Base-by-base conservation (phyloP, 2,329 filamentous ascomycete genomes). In the Venturia pyrina region DNA sequence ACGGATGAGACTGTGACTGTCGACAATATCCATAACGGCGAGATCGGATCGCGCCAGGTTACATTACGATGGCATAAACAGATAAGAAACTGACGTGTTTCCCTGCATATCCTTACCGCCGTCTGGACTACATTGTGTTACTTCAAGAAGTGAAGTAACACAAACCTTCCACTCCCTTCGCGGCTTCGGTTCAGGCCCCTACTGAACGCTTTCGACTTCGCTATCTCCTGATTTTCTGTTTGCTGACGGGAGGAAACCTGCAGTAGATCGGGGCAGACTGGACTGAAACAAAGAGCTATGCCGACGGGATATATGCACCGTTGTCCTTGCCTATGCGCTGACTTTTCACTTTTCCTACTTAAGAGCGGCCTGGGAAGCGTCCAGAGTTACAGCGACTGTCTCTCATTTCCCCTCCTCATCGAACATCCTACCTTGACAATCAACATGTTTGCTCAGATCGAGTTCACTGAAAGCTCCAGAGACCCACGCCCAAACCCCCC, bases 141-240 rank as follows among this genome's bases (percentile, higher is more conserved):
- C 53, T 37, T 53, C 15, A n/a, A n/a, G n/a, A n/a, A n/a, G 3
- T 21, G 28, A 59, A 59, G 53, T 59, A 59, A 19, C 53, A 37
- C 53, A 59, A 37, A 34, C 24, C 11, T 57, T 57, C 28, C 34
- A 19, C 50, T 57, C 17, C 53, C 32, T 59, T 37, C 28, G 53
- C 53, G 53, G 53, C 13, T 59, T 59, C 53, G 53, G 32, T n/a
- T 40, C 28, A 37, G 24, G 19, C 32, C 53, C 28, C 28, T 40
- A 59, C 53, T 59, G 53, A 59, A 59, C 53, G 32, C 28, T 17
- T 37, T 37, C 53, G 28, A 37, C 28, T 37, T 37, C 7, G 32
- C 28, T 59, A 59, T 59, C 53, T 59, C 53, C 53, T 59, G 53
- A 59, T 59, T 2, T 37, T 53, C 13, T 37, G 53, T 59, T 59